A percentile compares a stretch with the other conserved stretches of the same genome.
phyloP scores from a whole-genome alignment of 306 rosid genomes.

The Echinosophora koreensis region DNA sequence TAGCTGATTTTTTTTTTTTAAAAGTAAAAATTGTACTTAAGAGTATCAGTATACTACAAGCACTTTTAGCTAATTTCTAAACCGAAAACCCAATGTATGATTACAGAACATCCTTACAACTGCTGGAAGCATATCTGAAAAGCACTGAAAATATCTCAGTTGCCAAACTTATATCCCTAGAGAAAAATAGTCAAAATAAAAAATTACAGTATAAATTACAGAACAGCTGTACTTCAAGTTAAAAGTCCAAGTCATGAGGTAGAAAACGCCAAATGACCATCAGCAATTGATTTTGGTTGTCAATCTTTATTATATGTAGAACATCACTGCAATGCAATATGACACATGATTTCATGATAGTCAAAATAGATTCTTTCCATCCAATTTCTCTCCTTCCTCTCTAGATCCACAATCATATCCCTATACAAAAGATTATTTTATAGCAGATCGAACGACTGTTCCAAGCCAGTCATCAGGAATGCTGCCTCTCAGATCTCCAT shows the following conservation, averaged over 20 bases:
- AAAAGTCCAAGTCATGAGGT: no score
- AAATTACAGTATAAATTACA: neutral
- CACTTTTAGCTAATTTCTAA: neutral
- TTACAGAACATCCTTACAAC: slow-evolving; percentile 5
- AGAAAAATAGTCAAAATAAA: neutral
- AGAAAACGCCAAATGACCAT: slow-evolving; percentile 13
- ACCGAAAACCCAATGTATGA: neutral
- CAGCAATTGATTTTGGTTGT: neutral
- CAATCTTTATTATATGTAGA: slow-evolving; percentile 22
- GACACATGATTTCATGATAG: neutral
- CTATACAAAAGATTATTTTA: slow-evolving; percentile 27
- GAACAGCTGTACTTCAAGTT: no score
- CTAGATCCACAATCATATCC: no score
- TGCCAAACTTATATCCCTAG: neutral
- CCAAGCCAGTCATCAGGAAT: slow-evolving; percentile 94
- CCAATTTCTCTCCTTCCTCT: no score
- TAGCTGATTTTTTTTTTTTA: neutral
- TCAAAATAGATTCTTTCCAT: no score
- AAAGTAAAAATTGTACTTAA: neutral
- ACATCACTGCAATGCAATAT: slow-evolving; percentile 26
- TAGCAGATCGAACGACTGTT: slow-evolving; percentile 64
- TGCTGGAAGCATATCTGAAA: neutral
- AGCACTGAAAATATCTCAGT: neutral
- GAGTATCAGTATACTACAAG: neutral
- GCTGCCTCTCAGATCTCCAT: slow-evolving; percentile 69